phyloP scores from a whole-genome alignment of 805 yeast genomes.

The Teunomyces stri region DNA sequence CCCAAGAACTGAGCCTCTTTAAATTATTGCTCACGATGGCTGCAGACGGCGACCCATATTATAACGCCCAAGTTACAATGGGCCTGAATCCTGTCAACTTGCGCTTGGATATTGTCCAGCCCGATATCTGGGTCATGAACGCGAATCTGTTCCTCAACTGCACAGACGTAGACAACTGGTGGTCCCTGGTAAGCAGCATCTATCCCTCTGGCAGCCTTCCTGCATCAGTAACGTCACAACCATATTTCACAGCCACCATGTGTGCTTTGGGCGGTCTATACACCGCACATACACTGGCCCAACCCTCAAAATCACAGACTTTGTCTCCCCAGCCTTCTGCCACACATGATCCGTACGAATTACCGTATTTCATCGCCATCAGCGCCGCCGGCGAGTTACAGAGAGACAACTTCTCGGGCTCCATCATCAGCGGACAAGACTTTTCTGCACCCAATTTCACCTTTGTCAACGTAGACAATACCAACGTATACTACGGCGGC shows the following conservation, averaged over 20 bases:
- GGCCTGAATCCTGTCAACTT: conserved; percentile 15
- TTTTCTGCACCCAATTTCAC: conserved; percentile 19
- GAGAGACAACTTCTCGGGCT: conserved; percentile 23
- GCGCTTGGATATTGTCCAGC: conserved; percentile 34
- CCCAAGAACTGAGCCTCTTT: not conserved
- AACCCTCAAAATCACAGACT: conserved; percentile 9
- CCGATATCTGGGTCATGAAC: conserved; percentile 38
- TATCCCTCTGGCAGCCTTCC: conserved; percentile 5
- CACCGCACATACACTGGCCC: conserved; percentile 11
- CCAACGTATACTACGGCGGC: conserved; percentile 28
- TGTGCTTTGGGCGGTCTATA: conserved; percentile 30
- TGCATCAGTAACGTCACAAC: conserved; percentile 16
- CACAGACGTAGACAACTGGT: conserved; percentile 18
- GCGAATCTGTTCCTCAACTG: conserved; percentile 25
- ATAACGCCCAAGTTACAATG: conserved; percentile 13
- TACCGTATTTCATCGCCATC: conserved; percentile 30
- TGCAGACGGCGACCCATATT: conserved; percentile 12
- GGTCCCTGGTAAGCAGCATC: conserved; percentile 8
- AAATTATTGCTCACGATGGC: conserved; percentile 13
- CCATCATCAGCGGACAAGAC: conserved; percentile 8
- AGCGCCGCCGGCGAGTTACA: conserved; percentile 26
- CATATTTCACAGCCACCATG: conserved; percentile 19
- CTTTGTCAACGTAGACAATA: conserved; percentile 25
- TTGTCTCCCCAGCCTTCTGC: conserved; percentile 6
- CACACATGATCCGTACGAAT: conserved; percentile 14